Evolutionary conservation across 2,329 filamentous ascomycete species (phyloP).

Genomic region (Penicillium polonicum): DNA sequence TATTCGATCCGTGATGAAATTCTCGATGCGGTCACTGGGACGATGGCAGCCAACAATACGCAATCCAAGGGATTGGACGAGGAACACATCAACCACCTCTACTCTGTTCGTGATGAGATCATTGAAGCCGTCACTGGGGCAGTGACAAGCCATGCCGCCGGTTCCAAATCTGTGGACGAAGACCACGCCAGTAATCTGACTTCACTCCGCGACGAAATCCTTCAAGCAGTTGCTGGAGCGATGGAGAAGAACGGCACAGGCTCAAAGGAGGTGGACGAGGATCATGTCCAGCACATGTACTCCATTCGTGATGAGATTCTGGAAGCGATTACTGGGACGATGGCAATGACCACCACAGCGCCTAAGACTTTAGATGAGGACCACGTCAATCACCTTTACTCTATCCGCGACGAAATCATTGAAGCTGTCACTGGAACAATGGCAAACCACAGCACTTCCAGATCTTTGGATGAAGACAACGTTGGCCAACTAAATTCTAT

Average conservation of each 20-base stretch:
- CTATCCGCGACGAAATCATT: slow-evolving; percentile 30
- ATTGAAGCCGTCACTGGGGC: slow-evolving; percentile 30
- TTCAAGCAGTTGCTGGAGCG: slow-evolving; percentile 29
- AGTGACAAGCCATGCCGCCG: slow-evolving; percentile 24
- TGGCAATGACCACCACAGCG: slow-evolving; percentile 1
- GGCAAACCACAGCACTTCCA: slow-evolving; percentile 9
- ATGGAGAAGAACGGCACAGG: slow-evolving; percentile 22
- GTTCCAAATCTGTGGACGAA: slow-evolving; percentile 19
- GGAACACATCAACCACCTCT: slow-evolving; percentile 24
- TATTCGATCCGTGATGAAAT: slow-evolving; percentile 31
- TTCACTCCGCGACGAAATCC: slow-evolving; percentile 32
- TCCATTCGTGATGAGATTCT: slow-evolving; percentile 56
- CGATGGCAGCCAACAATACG: slow-evolving; percentile 23
- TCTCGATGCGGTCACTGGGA: slow-evolving; percentile 30
- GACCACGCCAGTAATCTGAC: slow-evolving; percentile 22
- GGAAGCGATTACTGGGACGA: slow-evolving; percentile 51
- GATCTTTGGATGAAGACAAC: slow-evolving; percentile 26
- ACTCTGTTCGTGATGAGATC: slow-evolving; percentile 31
- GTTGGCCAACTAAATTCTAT: slow-evolving; percentile 30
- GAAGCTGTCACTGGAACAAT: slow-evolving; percentile 13
- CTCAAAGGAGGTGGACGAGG: slow-evolving; percentile 18
- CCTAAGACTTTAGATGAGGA: slow-evolving; percentile 12
- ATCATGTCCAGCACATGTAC: slow-evolving; percentile 7
- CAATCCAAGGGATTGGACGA: slow-evolving; percentile 21
- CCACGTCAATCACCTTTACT: slow-evolving; percentile 10